Evolutionary conservation across 495 filamentous ascomycete genomes (phyloP).

Genomic region (Lepidopterella palustris): DNA sequence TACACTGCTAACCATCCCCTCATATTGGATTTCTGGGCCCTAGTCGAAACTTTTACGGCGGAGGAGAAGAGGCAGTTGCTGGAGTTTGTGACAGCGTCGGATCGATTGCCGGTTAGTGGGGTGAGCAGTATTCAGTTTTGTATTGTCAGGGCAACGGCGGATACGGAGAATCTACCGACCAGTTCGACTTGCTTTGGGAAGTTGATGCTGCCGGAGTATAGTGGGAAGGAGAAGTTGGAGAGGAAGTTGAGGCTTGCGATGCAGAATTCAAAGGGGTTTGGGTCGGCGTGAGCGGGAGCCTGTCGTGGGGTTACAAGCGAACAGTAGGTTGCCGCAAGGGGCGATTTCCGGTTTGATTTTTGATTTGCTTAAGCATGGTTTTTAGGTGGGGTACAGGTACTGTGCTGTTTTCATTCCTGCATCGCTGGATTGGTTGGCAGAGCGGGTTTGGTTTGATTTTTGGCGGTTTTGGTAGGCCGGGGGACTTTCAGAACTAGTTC

Average conservation of each 20-base stretch:
- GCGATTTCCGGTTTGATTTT: not conserved
- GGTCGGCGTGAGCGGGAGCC: slow-evolving; percentile 35
- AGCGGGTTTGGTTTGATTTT: too few relatives aligned
- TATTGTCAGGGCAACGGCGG: slow-evolving; percentile 65
- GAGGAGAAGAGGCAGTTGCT: slow-evolving; percentile 64
- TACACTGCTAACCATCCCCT: slow-evolving; percentile 61
- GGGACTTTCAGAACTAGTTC: too few relatives aligned
- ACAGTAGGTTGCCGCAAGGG: not conserved
- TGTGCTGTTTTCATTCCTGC: too few relatives aligned
- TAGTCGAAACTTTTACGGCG: slow-evolving; percentile 60
- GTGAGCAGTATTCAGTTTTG: slow-evolving; percentile 72
- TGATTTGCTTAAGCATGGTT: not conserved
- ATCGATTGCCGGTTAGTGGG: slow-evolving; percentile 81
- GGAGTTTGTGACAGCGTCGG: slow-evolving; percentile 92
- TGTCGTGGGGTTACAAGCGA: not conserved
- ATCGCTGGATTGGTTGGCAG: too few relatives aligned
- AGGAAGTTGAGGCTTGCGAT: slow-evolving; percentile 73
- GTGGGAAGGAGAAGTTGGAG: slow-evolving; percentile 56
- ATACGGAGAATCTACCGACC: slow-evolving; percentile 56
- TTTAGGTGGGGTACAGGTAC: too few relatives aligned
- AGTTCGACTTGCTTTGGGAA: slow-evolving; percentile 87
- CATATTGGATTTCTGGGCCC: slow-evolving; percentile 75
- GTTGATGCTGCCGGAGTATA: slow-evolving; percentile 78
- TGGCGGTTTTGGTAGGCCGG: too few relatives aligned
- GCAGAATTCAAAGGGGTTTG: slow-evolving; percentile 91